A percentile compares a stretch with the other conserved stretches of the same genome.
Evolutionary conservation across 2,329 filamentous ascomycete genomes (phyloP).

Genomic region (Apiospora phragmitis): DNA sequence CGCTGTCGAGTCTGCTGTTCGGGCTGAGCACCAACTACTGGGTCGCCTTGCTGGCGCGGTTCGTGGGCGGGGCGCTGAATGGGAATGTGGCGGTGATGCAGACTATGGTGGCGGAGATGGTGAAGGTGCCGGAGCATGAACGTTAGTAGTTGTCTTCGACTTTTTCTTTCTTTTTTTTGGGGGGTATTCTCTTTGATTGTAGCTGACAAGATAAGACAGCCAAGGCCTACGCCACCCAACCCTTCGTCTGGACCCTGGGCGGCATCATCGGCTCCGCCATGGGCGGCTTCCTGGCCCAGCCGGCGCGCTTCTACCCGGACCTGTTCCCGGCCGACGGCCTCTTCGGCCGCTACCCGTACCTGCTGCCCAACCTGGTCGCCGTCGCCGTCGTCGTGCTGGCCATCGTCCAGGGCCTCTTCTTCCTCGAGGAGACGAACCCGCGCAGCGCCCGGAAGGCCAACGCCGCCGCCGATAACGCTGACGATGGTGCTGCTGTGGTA

Average conservation of each 20-base stretch:
- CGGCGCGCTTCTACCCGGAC: constrained; percentile 34
- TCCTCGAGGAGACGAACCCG: constrained; percentile 51
- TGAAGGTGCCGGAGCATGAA: constrained; percentile 42
- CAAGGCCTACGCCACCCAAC: constrained; percentile 36
- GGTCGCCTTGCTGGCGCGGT: constrained; percentile 42
- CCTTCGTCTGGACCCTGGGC: constrained; percentile 39
- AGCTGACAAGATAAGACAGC: constrained; percentile 20
- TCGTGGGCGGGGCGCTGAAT: constrained; percentile 40
- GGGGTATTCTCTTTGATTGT: no score
- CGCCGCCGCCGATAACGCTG: constrained; percentile 20
- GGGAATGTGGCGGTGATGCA: constrained; percentile 40
- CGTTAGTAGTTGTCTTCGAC: constrained; percentile 30
- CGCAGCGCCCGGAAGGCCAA: constrained; percentile 17
- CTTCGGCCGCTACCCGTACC: constrained; percentile 67
- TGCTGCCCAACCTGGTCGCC: constrained; percentile 68
- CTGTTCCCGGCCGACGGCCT: constrained; percentile 40
- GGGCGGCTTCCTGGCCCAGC: constrained; percentile 38
- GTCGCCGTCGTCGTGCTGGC: constrained; percentile 62
- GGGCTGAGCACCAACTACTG: constrained; percentile 42
- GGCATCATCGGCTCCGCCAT: constrained; percentile 38
- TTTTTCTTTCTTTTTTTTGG: not conserved
- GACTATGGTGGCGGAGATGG: constrained; percentile 42
- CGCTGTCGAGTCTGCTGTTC: constrained; percentile 42
- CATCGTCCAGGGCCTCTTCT: constrained; percentile 60
- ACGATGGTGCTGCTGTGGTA: constrained; percentile 25